Evolutionary conservation across 23 red algal species (phyloP), one percentile per base, ranked within the genome.

Genomic region (Gracilaria gracilis): DNA sequence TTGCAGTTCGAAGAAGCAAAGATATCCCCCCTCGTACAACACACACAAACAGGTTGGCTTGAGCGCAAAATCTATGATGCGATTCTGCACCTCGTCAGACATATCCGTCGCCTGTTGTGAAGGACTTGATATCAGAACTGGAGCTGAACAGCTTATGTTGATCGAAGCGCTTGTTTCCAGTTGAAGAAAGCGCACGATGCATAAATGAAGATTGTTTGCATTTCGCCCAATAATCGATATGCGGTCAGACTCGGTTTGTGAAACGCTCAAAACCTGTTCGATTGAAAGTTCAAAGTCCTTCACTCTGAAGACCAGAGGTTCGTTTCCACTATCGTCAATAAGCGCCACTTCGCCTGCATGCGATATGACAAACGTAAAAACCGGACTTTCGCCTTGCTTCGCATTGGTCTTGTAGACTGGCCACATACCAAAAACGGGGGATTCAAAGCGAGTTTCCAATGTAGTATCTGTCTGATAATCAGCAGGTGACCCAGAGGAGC

Each of bases 1-100:
- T 25, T 37, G 72, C 72, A 51, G 40, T 28, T 77, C 24, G 39
- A 50, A 77, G 72, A 77, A 77, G 38, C 72, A 77, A n/a, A 77
- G n/a, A 27, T 51, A 19, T 25, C 72, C 72, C 9, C 42, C 39
- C 46, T 77, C 40, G 34, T 49, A 77, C 46, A 77, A 35, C 21
- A 77, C 42, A 50, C 72, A 77, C 42, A 77, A 50, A 35, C 39
- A 39, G 7, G 7, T 33, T 17, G 40, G 9, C 17, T 77, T 77
- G n/a, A 77, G 46, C 39, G 72, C 72, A 50, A 77, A 49, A 50
- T 77, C 19, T 1, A 50, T 49, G 46, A 77, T 51, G 3, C 46
- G 40, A 33, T 33, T 1, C 11, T 28, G 38, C 17, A 15, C 12
- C 8, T 23, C 21, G 24, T 50, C 46, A 16, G 72, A 37, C 3